Percentiles rank a stretch among this genome's conserved stretches.
Conservation (phyloP, 2,329 filamentous ascomycete species). For the Metarhizium robertsii region DNA sequence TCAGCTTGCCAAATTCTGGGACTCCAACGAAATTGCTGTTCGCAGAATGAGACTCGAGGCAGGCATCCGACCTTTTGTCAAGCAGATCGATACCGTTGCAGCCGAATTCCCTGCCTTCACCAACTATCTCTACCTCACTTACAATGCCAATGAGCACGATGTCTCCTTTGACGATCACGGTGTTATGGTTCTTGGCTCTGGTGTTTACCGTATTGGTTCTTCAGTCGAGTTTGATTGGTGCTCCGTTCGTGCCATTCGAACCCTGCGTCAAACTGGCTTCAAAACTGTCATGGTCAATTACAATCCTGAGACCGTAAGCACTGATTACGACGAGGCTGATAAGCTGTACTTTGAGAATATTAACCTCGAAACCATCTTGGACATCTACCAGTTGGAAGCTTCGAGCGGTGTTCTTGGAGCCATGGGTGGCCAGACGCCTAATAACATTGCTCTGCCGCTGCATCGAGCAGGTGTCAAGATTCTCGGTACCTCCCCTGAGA, state of each 20-base stretch:
- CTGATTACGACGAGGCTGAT: slow-evolving; percentile 92
- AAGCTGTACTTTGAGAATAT: slow-evolving; percentile 95
- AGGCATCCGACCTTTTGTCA: slow-evolving; percentile 80
- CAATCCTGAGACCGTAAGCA: slow-evolving; percentile 83
- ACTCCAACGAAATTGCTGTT: slow-evolving; percentile 86
- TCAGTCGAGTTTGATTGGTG: slow-evolving; percentile 99
- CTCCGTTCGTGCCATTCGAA: slow-evolving; percentile 87
- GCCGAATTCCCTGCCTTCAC: slow-evolving; percentile 92
- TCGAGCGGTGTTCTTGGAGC: slow-evolving; percentile 81
- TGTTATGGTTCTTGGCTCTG: slow-evolving; percentile 91
- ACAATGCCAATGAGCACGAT: slow-evolving; percentile 84
- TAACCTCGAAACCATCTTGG: slow-evolving; percentile 78
- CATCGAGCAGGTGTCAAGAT: slow-evolving; percentile 86
- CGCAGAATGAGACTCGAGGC: slow-evolving; percentile 76
- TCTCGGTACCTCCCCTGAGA: slow-evolving; percentile 91
- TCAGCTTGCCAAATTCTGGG: slow-evolving; percentile 89
- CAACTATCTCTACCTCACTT: slow-evolving; percentile 94
- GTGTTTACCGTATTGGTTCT: slow-evolving; percentile 93
- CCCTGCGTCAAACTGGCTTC: slow-evolving; percentile 70
- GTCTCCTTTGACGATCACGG: slow-evolving; percentile 79
- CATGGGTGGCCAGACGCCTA: slow-evolving; percentile 95
- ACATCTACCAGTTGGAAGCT: slow-evolving; percentile 84
- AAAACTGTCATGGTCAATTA: slow-evolving; percentile 97
- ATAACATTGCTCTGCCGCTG: slow-evolving; percentile 90
- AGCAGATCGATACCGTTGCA: slow-evolving; percentile 97